Conservation (phyloP, 805 yeast genomes). For the Candida ascalaphidarum region DNA sequence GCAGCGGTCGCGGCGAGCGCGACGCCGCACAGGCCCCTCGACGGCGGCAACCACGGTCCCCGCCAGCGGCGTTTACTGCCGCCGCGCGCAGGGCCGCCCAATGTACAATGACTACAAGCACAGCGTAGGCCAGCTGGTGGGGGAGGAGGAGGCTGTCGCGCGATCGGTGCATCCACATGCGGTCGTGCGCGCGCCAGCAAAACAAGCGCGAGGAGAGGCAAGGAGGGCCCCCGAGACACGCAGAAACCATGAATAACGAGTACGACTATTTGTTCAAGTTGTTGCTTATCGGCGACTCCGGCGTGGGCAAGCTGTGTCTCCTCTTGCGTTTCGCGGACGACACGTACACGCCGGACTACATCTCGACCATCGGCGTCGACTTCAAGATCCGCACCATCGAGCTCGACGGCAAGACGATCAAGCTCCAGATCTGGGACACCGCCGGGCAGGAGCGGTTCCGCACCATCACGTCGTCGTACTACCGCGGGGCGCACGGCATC, state of each 20-base stretch:
- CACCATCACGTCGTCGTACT: conserved; percentile 94
- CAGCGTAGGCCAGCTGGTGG: too few relatives aligned
- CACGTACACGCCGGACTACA: conserved; percentile 93
- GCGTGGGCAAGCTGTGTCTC: conserved; percentile 96
- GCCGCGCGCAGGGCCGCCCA: too few relatives aligned
- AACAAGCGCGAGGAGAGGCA: too few relatives aligned
- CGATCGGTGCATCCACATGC: too few relatives aligned
- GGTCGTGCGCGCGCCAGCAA: too few relatives aligned
- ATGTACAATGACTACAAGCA: too few relatives aligned
- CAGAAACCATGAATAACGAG: conserved; percentile 76
- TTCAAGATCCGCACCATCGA: conserved; percentile 86
- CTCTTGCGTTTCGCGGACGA: conserved; percentile 94
- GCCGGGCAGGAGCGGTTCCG: conserved; percentile 99
- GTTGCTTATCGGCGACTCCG: conserved; percentile 94
- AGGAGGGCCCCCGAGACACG: too few relatives aligned
- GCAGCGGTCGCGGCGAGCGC: too few relatives aligned
- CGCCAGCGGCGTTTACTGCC: too few relatives aligned
- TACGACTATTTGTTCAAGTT: conserved; percentile 97
- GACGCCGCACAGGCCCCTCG: too few relatives aligned
- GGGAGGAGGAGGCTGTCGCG: too few relatives aligned
- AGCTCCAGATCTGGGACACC: conserved; percentile 98
- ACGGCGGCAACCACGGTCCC: too few relatives aligned
- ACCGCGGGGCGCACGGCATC: conserved; percentile 98
- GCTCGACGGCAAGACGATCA: conserved; percentile 93
- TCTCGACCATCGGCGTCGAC: conserved; percentile 96